Evolutionary conservation across 2,329 filamentous ascomycete genomes (phyloP).

Genomic region (Phyllosticta citribraziliensis): DNA sequence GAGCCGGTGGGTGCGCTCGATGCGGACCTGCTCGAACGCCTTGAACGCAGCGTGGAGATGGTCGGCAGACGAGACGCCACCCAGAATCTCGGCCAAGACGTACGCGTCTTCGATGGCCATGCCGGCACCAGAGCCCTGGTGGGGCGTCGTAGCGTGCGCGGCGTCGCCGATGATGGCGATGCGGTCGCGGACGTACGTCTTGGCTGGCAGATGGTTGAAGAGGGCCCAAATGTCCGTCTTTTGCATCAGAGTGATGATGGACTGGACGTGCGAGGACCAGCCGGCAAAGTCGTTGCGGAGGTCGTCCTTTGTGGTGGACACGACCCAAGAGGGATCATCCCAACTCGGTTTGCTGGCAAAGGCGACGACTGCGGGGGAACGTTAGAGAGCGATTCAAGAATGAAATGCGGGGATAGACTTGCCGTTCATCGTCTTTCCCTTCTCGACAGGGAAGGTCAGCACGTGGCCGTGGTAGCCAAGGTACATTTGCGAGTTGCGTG

Average conservation of each 20-base stretch:
- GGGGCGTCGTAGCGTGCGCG: conserved; percentile 46
- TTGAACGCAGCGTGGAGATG: conserved; percentile 24
- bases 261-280: conserved; percentile 33
- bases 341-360: conserved; percentile 38
- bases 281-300: conserved; percentile 30
- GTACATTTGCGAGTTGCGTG: conserved; percentile 45
- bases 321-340: conserved; percentile 31
- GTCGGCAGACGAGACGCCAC: not conserved
- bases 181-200: conserved; percentile 26
- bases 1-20: conserved; percentile 36
- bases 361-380: conserved; percentile 30
- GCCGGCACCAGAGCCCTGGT: conserved; percentile 47
- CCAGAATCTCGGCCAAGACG: conserved; percentile 30
- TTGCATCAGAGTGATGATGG: conserved; percentile 36
- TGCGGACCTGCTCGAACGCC: conserved; percentile 26
- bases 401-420: not conserved
- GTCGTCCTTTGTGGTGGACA: conserved; percentile 32
- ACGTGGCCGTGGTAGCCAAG: conserved; percentile 48
- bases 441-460: conserved; percentile 52
- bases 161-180: conserved; percentile 45
- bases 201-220: conserved; percentile 37
- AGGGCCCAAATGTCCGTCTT: conserved; percentile 40
- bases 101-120: conserved; percentile 48
- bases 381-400: not conserved
- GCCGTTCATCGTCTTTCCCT: conserved; percentile 48